Percentiles rank a stretch among this genome's conserved stretches.
Evolutionary conservation across 352 stramenopile species (phyloP).

Genomic region (Blastocystis sp.): DNA sequence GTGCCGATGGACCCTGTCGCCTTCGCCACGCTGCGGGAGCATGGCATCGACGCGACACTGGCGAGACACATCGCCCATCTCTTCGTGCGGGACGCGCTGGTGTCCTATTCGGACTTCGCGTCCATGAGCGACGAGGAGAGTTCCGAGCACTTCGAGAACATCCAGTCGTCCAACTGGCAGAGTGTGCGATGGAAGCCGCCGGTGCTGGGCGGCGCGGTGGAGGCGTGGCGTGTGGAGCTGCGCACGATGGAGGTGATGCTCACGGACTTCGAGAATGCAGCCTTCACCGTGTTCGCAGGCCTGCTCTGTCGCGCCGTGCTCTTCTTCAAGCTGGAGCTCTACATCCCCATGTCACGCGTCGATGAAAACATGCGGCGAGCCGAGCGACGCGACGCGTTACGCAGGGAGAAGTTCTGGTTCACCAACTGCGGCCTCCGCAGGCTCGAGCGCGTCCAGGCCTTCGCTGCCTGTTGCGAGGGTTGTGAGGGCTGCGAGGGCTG

Average conservation of each 20-base stretch:
- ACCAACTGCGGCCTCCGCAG: conserved; percentile 62
- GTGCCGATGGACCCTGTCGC: conserved; percentile 83
- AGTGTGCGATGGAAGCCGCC: conserved; percentile 99
- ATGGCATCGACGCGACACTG: conserved; percentile 83
- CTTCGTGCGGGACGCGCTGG: conserved; percentile 93
- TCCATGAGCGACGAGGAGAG: conserved; percentile 72
- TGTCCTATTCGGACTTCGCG: conserved; percentile 79
- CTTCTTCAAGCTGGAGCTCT: conserved; percentile 96
- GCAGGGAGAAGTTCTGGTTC: conserved; percentile 92
- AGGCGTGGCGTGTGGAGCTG: conserved; percentile 79
- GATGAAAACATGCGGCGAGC: conserved; percentile 97
- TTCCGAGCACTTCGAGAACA: conserved; percentile 78
- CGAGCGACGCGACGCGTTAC: conserved; percentile 81
- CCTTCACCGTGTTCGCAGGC: conserved; percentile 94
- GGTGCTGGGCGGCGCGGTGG: conserved; percentile 65
- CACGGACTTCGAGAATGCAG: conserved; percentile 99
- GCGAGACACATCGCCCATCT: conserved; percentile 93
- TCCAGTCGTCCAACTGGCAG: conserved; percentile 99
- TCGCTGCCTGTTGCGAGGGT: too few relatives aligned
- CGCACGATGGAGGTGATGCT: conserved; percentile 98
- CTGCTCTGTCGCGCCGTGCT: conserved; percentile 92
- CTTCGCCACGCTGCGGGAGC: conserved; percentile 75
- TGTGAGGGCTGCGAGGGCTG: background rate
- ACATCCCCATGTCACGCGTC: conserved; percentile 90
- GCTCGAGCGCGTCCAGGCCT: background rate